A percentile compares a stretch with the other conserved stretches of the same genome.
phyloP scores from a whole-genome alignment of 2,329 filamentous ascomycete species.

The Penicillium sp. region DNA sequence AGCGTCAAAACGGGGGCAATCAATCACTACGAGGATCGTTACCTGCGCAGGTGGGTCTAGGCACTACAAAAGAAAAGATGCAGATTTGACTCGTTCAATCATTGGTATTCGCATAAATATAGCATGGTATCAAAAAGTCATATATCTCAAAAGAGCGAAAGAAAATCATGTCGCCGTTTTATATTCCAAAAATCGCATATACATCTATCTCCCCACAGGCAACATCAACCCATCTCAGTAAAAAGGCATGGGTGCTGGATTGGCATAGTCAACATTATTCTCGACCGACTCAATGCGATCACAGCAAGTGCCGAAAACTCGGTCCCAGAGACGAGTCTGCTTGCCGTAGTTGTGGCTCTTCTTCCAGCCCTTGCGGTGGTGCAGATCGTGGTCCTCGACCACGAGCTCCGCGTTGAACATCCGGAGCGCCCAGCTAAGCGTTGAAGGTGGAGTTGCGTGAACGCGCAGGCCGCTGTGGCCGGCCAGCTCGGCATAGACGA shows the following conservation, averaged over 20 bases:
- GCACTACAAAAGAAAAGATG: background rate
- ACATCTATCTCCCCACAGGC: background rate
- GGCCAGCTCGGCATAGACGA: constrained; percentile 26
- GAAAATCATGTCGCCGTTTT: background rate
- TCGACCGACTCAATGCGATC: constrained; percentile 24
- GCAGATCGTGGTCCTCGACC: constrained; percentile 28
- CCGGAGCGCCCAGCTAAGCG: constrained; percentile 19
- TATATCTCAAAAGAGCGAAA: background rate
- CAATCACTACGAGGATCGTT: no score
- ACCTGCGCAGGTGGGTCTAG: no score
- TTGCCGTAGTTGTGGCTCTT: constrained; percentile 29
- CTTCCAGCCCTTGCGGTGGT: constrained; percentile 29
- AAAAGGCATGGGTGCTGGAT: constrained; percentile 23
- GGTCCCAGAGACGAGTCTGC: constrained; percentile 28
- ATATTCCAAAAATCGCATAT: background rate
- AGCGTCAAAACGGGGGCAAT: no score
- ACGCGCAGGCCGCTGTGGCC: constrained; percentile 25
- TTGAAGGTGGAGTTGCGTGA: constrained; percentile 23
- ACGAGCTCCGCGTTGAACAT: constrained; percentile 25
- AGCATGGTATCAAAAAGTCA: background rate
- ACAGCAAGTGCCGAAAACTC: constrained; percentile 25
- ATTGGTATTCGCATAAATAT: background rate
- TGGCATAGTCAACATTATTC: constrained; percentile 25
- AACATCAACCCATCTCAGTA: constrained; percentile 7
- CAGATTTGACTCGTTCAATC: background rate